A percentile compares a stretch with the other conserved stretches of the same genome.
phyloP scores from a whole-genome alignment of 2,329 filamentous ascomycete genomes.

The Cadophora luteo-olivacea region DNA sequence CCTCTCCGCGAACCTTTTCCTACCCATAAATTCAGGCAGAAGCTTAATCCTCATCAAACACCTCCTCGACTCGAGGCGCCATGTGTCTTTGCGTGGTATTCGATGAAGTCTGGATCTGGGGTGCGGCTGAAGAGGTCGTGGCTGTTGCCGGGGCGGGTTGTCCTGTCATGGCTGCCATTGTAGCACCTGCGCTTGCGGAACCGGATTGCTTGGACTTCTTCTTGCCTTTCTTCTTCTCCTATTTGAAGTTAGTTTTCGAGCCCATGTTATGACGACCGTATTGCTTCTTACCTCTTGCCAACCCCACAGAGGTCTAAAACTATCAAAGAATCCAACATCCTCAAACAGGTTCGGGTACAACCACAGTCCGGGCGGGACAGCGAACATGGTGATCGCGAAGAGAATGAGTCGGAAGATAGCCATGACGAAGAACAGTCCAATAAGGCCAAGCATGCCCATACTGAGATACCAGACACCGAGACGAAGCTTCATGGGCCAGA shows the following conservation, averaged over 20 bases:
- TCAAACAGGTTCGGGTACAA: constrained; percentile 98
- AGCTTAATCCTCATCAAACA: constrained; percentile 43
- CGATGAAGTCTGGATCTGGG: constrained; percentile 45
- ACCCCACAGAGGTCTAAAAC: constrained; percentile 94
- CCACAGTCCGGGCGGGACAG: constrained; percentile 88
- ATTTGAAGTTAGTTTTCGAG: constrained; percentile 17
- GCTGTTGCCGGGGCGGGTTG: constrained; percentile 44
- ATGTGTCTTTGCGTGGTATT: constrained; percentile 48
- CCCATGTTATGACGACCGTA: too few relatives aligned
- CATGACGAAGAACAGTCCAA: constrained; percentile 97
- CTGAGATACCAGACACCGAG: constrained; percentile 97
- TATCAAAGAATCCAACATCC: constrained; percentile 97
- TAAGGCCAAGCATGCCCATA: constrained; percentile 88
- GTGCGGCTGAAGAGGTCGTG: constrained; percentile 48
- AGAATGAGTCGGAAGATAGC: constrained; percentile 95
- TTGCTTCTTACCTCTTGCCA: constrained; percentile 98
- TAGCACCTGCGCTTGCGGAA: constrained; percentile 40
- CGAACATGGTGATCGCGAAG: constrained; percentile 91
- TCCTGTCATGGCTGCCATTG: constrained; percentile 43
- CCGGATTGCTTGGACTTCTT: constrained; percentile 45
- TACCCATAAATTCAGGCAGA: too few relatives aligned
- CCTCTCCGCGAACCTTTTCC: too few relatives aligned
- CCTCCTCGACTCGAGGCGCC: constrained; percentile 53
- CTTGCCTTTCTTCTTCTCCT: constrained; percentile 47
- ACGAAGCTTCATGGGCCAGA: constrained; percentile 91